These are phyloP conservation scores for Umbelopsis sp. DNA, from an alignment of 192 early-diverging fungal species.

Conservation along the genomic window DNA sequence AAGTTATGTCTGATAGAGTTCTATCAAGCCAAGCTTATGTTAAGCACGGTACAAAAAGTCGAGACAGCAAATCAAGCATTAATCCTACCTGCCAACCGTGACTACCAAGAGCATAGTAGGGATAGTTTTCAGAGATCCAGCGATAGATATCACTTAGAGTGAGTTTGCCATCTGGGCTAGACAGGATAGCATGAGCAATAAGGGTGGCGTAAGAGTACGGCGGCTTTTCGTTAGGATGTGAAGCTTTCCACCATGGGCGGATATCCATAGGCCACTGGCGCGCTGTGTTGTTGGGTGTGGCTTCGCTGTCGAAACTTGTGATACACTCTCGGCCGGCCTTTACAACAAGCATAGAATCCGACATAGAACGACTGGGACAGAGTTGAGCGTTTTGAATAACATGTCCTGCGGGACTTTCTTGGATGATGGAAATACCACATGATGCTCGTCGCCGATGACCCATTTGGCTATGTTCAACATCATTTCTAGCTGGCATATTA, in stretches of 20 bases:
- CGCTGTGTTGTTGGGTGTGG: not conserved
- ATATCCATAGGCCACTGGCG: constrained; percentile 17
- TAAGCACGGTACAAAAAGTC: not conserved
- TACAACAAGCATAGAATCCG: constrained; percentile 14
- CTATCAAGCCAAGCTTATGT: constrained; percentile 46
- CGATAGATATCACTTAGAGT: constrained; percentile 86
- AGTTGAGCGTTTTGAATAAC: not conserved
- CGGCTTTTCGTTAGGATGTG: constrained; percentile 55
- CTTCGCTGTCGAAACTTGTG: constrained; percentile 6
- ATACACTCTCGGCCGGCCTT: constrained; percentile 12
- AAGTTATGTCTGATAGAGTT: constrained; percentile 92
- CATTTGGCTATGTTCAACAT: not conserved
- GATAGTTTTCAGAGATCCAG: constrained; percentile 75
- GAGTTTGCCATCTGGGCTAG: constrained; percentile 56
- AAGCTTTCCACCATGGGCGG: constrained; percentile 36
- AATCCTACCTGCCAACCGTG: constrained; percentile 79
- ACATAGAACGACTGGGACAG: constrained; percentile 1
- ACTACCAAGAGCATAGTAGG: constrained; percentile 65
- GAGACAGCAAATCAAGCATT: not conserved
- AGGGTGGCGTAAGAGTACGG: constrained; percentile 83
- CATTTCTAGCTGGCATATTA: not conserved
- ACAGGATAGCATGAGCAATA: constrained; percentile 80
- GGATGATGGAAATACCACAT: constrained; percentile 14
- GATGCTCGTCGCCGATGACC: constrained; percentile 6
- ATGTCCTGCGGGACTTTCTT: constrained; percentile 13